Base-by-base conservation (phyloP, 768 basidiomycete genomes). In the Gelatoporia subvermispora region DNA sequence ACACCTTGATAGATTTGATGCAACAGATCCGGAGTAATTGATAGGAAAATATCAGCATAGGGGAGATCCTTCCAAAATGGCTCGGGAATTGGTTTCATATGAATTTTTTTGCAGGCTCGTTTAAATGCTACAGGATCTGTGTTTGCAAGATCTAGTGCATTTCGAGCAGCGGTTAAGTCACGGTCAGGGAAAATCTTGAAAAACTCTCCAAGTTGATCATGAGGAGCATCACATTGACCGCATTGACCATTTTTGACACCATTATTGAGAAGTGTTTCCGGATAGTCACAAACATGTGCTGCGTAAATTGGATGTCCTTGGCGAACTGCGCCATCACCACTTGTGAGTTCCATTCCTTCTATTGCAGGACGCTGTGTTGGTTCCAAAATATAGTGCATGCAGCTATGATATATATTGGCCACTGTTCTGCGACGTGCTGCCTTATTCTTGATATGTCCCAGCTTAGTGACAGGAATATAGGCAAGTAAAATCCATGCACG, bases 1-100 rank as follows among this genome's bases (percentile, higher is more conserved):
- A 66, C 40, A 8, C 65, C 65, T 45, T 66, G 65, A 21, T 54
- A 52, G 1, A 66, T 44, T 35, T 66, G 65, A 45, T 66, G 65
- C 4, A 66, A 57, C 22, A 65, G 49, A 35, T 66, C 63, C 1
- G 65, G 57, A 10, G 58, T 59, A 35, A 64, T 60, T 2, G 57
- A 38, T 2, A 15, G 28, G 43, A 54, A 60, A 35, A 63, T 62
- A 34, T 66, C 49, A 10, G 39, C 21, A 46, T 59, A 60, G 0
- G 61, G 57, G 2, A 63, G 51, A 9, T 49, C 43, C 22, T 51
- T 43, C 62, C 58, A 66, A 35, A 58, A 67, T 0, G 59, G 65
- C 8, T 52, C 48, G 7, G 21, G 40, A 2, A 60, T 18, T 0
- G 60, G 57, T 39, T 61, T 63, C 39, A 63, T 48, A 0, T 53